Conservation (phyloP, 805 yeast species). For the Scheffersomyces amazonensis region DNA sequence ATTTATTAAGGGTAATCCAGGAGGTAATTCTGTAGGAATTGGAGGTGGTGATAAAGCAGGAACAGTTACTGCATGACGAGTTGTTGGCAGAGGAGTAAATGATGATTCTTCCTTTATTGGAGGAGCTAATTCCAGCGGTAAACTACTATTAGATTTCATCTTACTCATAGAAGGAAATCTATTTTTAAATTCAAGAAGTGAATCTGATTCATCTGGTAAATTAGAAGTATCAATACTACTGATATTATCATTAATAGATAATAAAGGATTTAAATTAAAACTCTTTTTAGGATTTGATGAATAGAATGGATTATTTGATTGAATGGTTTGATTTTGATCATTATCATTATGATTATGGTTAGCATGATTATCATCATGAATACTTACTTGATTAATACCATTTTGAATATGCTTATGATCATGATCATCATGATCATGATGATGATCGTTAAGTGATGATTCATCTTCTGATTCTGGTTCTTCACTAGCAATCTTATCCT, state of each 20-base stretch:
- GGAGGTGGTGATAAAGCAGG: background rate
- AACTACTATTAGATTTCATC: background rate
- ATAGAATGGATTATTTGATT: background rate
- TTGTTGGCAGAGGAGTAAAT: conserved; percentile 1
- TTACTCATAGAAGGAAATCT: conserved; percentile 2
- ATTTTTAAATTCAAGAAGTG: conserved; percentile 1
- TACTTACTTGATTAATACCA: background rate
- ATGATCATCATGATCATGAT: background rate
- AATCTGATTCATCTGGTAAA: conserved; percentile 1
- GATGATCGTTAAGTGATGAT: background rate
- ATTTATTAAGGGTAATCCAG: too few species aligned
- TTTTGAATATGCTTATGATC: background rate
- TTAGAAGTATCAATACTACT: background rate
- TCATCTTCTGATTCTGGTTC: background rate
- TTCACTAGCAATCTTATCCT: conserved; percentile 13
- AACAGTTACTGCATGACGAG: background rate
- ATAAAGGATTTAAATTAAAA: background rate
- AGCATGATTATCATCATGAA: background rate
- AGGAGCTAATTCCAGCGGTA: too few species aligned
- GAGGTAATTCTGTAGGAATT: background rate
- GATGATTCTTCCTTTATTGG: background rate
- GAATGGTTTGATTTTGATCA: too few species aligned
- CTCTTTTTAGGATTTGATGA: background rate
- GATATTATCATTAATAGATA: background rate
- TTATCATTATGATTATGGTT: too few species aligned